These are phyloP conservation scores for Corniculantispora saksenae DNA, from an alignment of 2,329 filamentous ascomycete species.

Conservation along the genomic window DNA sequence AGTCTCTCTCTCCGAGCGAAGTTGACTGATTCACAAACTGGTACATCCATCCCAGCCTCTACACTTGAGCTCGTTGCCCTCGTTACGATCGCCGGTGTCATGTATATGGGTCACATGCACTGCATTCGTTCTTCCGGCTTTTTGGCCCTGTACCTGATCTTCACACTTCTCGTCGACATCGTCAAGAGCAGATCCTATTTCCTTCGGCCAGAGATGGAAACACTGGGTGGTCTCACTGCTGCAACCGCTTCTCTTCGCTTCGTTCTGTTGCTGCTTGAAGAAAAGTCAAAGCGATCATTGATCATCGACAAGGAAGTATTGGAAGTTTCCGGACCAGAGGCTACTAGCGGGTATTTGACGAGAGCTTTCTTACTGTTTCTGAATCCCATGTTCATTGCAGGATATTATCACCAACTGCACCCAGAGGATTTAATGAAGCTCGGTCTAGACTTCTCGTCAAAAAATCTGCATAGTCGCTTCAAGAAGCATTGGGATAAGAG, in stretches of 20 bases:
- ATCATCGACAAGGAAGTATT: background rate
- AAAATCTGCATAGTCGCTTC: background rate
- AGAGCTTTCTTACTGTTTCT: background rate
- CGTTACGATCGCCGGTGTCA: background rate
- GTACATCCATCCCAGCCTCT: background rate
- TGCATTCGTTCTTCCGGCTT: conserved; percentile 35
- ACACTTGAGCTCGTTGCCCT: background rate
- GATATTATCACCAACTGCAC: background rate
- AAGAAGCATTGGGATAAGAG: background rate
- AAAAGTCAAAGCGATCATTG: conserved; percentile 28
- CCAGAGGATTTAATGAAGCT: background rate
- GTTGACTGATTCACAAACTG: background rate
- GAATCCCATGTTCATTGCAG: background rate
- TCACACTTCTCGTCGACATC: conserved; percentile 35
- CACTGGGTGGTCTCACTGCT: conserved; percentile 30
- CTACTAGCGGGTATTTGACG: background rate
- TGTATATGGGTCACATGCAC: conserved; percentile 31
- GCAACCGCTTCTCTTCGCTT: conserved; percentile 29
- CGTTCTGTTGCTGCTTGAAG: conserved; percentile 33
- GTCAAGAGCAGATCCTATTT: conserved; percentile 35
- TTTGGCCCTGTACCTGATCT: conserved; percentile 33
- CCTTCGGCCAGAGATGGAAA: conserved; percentile 28
- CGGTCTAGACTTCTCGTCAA: background rate
- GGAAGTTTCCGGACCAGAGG: background rate
- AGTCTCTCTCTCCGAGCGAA: background rate